phyloP scores from a whole-genome alignment of 139 green algal genomes.

The Marvania coccoides region DNA sequence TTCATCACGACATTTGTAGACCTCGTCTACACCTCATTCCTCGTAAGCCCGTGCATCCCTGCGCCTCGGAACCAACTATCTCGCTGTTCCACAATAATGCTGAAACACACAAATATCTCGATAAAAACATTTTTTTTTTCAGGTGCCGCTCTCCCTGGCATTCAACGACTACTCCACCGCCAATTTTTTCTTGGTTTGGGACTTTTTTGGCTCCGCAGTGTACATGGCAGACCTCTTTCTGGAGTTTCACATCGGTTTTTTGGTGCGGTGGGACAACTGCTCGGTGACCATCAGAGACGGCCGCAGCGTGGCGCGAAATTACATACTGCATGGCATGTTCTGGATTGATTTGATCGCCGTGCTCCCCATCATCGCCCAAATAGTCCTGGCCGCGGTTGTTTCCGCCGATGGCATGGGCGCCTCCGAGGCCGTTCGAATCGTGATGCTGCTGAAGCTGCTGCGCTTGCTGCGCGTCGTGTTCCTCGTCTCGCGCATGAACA shows the following conservation, averaged over 20 bases:
- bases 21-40: slow-evolving; percentile 15
- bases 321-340: slow-evolving; percentile 13
- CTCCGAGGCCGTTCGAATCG: not conserved
- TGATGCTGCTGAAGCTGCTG: slow-evolving; percentile 8
- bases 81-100: too few relatives aligned
- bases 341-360: slow-evolving; percentile 5
- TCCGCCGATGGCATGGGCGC: not conserved
- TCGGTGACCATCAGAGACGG: slow-evolving; percentile 7
- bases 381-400: not conserved
- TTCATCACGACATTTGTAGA: not conserved
- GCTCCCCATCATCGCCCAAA: slow-evolving; percentile 2
- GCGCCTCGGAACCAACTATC: too few relatives aligned
- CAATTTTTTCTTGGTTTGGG: not conserved
- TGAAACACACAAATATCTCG: too few relatives aligned
- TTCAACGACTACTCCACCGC: not conserved
- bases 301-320: not conserved
- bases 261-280: slow-evolving; percentile 9
- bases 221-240: slow-evolving; percentile 17
- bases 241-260: slow-evolving; percentile 16
- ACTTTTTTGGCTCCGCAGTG: slow-evolving; percentile 3
- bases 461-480: slow-evolving; percentile 9
- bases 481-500: not conserved
- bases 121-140: too few relatives aligned
- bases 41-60: too few relatives aligned
- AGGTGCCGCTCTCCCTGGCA: slow-evolving; percentile 12